Evolutionary conservation across 106 monocot genomes (phyloP), one percentile per base, ranked within the genome.

Genomic region (Chionographis japonica): DNA sequence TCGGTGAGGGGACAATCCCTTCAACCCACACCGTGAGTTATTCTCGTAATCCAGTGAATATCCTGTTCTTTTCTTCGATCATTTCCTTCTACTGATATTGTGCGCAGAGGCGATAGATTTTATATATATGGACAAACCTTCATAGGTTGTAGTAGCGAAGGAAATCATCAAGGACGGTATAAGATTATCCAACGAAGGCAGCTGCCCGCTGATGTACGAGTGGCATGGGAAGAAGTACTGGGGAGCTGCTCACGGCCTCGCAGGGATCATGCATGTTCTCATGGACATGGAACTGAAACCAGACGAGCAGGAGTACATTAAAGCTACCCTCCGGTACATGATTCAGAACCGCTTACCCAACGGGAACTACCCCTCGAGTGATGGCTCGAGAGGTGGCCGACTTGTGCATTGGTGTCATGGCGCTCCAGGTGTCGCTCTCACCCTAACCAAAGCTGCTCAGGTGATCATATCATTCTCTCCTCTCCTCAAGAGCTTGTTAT

Each of bases 361-460:
- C 61, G 91, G 91, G 8, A 95, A 95, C 67, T 95, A 95, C 70
- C 91, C 86, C 17, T 88, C 91, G 1, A 91, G 86, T 40, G 91
- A 91, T 64, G 86, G 84, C 13, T 75, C 64, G 12, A 67, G 77
- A 5, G 62, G 67, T 35, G 91, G 91, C 50, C 78, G 75, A 13
- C 86, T 95, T 1, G 95, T 95, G 62, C 95, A 92, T 65, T 95
- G 95, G 95, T 95, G 95, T 62, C 91, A 95, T 65, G 95, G 95
- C 55, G 91, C 95, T n/a, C 91, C 95, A 38, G 95, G 95, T 55
- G 72, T 92, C 42, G 74, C 89, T 52, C 84, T 95, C 42, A 92
- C 91, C 52, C 73, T 91, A 4, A 37, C 77, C 54, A 88, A 84
- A 84, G 91, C 91, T 64, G 78, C 74, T 78, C 67, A 84, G 78